Evolutionary conservation across 2,329 filamentous ascomycete genomes (phyloP).

Genomic region (Penicillium frequentans): DNA sequence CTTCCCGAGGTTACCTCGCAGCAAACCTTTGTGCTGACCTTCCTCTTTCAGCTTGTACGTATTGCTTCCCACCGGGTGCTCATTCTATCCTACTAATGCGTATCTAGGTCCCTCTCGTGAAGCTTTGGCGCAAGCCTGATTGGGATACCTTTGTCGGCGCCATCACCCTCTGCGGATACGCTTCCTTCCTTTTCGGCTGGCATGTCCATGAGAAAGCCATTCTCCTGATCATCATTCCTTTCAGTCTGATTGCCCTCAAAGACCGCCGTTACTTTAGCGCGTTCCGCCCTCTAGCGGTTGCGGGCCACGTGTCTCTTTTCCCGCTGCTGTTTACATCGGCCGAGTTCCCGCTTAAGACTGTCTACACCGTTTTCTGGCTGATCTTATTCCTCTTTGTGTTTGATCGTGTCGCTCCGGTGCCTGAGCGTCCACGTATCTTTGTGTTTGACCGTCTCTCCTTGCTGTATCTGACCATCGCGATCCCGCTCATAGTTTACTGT

Average conservation of each 20-base stretch:
- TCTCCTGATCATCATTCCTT: constrained; percentile 83
- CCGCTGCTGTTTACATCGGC: constrained; percentile 79
- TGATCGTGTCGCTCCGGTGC: constrained; percentile 82
- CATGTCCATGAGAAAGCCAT: constrained; percentile 98
- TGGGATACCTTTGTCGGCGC: constrained; percentile 90
- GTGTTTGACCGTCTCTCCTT: constrained; percentile 82
- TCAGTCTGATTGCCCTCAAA: constrained; percentile 85
- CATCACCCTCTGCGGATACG: constrained; percentile 44
- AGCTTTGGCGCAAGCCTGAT: constrained; percentile 67
- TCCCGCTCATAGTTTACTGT: constrained; percentile 86
- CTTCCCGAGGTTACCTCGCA: constrained; percentile 81
- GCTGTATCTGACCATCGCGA: constrained; percentile 83
- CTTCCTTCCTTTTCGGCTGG: constrained; percentile 76
- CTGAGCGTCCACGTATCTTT: constrained; percentile 77
- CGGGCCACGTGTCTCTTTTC: constrained; percentile 93
- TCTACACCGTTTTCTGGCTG: constrained; percentile 92
- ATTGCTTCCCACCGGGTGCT: not conserved
- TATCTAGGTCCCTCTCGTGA: constrained; percentile 66
- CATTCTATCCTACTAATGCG: not conserved
- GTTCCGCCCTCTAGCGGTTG: constrained; percentile 87
- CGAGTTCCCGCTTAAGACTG: constrained; percentile 73
- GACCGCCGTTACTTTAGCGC: constrained; percentile 83
- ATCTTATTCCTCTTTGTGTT: constrained; percentile 78
- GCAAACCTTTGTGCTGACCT: constrained; percentile 77
- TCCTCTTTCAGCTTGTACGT: constrained; percentile 72